Evolutionary conservation across 495 filamentous ascomycete species (phyloP), one percentile per base, ranked within the genome.

Genomic region (Amphirosellinia nigrospora): DNA sequence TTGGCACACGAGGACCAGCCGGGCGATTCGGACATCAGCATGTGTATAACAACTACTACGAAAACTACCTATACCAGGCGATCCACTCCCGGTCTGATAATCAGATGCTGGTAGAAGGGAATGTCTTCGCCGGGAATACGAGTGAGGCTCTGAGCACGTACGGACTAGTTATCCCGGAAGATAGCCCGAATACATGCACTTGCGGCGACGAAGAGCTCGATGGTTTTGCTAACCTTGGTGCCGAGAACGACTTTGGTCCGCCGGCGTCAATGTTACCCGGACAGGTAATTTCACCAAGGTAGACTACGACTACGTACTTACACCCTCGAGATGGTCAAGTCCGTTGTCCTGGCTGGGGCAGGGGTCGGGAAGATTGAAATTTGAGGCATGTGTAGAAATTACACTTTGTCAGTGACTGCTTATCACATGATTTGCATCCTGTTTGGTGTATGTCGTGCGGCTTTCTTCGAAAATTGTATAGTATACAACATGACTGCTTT

Each of bases 51-150:
- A 85, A 80, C 77, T 81, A 83, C 71, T 78, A 78, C 73, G 74
- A 79, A 26, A 78, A 81, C 69, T 83, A 69, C 53, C 58, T 84
- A 28, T 79, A 72, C 72, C 83, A 87, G 62, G 84, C 81, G 32
- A 85, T 87, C 78, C 86, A 88, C 77, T 83, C 85, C 32, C 82
- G 86, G 32, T 72, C 81, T 1, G 84, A 84, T 52, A 86, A 86
- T 45, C 85, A 87, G 78, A 73, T 87, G 21, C 81, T 53, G 3
- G 50, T 53, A 53, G 50, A 53, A 13, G 50, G 50, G 30, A 53
- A 53, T 2, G 50, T 53, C 50, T 88, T 86, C 65, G 28, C 55
- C 43, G 1, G 77, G 75, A 73, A 84, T 46, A 81, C 81, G 16
- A 74, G 75, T 9, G 81, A 53, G 69, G 77, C 84, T 5, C 70